Conservation (phyloP, 371 early-diverging fungal species). For the Entomophthora muscae region DNA sequence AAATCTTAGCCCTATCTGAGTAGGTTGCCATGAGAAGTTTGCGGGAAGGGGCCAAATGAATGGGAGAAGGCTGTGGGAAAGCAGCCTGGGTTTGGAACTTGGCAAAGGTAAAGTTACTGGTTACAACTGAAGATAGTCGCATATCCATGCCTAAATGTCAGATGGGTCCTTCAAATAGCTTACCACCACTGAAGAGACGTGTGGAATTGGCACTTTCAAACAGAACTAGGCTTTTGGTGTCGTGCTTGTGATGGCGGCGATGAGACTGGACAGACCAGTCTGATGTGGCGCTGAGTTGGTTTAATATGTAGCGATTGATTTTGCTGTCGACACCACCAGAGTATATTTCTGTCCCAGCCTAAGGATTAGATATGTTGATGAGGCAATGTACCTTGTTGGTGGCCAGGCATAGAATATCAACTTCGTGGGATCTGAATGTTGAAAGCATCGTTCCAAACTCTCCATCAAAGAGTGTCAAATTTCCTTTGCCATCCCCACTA, state of each 20-base stretch:
- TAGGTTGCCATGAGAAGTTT: constrained; percentile 5
- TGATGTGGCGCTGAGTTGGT: not conserved
- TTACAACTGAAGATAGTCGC: not conserved
- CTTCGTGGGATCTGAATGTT: constrained; percentile 51
- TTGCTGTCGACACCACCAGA: constrained; percentile 85
- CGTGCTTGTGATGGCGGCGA: constrained; percentile 14
- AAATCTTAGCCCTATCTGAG: not conserved
- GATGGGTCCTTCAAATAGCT: not conserved
- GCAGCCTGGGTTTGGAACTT: not conserved
- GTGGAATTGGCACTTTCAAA: not conserved
- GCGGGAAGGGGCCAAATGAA: not conserved
- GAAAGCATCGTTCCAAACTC: constrained; percentile 43
- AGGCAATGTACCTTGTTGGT: constrained; percentile 20
- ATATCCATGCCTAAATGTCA: not conserved
- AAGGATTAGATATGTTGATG: not conserved
- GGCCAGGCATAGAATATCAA: constrained; percentile 76
- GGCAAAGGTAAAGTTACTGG: not conserved
- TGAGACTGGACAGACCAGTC: constrained; percentile 11
- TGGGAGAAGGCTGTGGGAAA: not conserved
- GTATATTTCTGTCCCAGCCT: constrained; percentile 50
- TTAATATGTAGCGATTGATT: constrained; percentile 36
- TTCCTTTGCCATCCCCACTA: constrained; percentile 78
- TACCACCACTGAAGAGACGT: not conserved
- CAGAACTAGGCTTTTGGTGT: constrained; percentile 16
- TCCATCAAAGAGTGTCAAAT: constrained; percentile 75